Base-by-base conservation (phyloP, 768 basidiomycete genomes). In the Heimioporus sp. region DNA sequence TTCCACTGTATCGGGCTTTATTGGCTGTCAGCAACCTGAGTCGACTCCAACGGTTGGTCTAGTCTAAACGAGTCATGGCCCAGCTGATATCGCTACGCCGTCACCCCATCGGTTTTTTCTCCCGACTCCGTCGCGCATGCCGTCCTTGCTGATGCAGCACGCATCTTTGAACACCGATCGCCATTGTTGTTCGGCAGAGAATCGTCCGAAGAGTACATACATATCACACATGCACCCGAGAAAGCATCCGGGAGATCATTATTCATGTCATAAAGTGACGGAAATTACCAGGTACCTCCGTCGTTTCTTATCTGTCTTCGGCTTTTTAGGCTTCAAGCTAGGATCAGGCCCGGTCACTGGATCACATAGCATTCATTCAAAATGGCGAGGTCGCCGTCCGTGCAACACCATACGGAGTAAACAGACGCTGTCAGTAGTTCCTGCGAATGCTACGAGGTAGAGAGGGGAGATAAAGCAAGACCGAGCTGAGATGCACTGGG, bases 1-100 rank as follows among this genome's bases (percentile, higher is more conserved):
- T 57, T 58, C 54, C 49, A 35, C 42, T 42, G n/a, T 36, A 55
- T 34, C 47, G 17, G 55, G 55, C 10, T 45, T 41, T 51, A 56
- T 55, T 38, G n/a, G 10, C 42, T 35, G 35, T 12, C 35, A 35
- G 13, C 15, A 35, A 24, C 21, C 21, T n/a, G n/a, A n/a, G n/a
- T 24, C 21, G 12, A 15, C 11, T 35, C 34, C 5, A 35, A 16
- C 32, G 10, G 16, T 35, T 16, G 35, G 35, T 13, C 35, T 35
- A 13, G 35, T 35, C 35, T 12, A 28, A 35, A 16, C 16, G 35
- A 13, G 35, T 16, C 16, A 35, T 12, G 5, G 16, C 9, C 16
- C n/a, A n/a, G n/a, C n/a, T 15, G 35, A 52, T 51, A 12, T 31
- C 53, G 37, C 44, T 24, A 19, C 30, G 35, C 43, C 36, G 34